A percentile compares a stretch with the other conserved stretches of the same genome.
Conservation (phyloP, 352 stramenopile genomes). For the Pythium aristosporum region DNA sequence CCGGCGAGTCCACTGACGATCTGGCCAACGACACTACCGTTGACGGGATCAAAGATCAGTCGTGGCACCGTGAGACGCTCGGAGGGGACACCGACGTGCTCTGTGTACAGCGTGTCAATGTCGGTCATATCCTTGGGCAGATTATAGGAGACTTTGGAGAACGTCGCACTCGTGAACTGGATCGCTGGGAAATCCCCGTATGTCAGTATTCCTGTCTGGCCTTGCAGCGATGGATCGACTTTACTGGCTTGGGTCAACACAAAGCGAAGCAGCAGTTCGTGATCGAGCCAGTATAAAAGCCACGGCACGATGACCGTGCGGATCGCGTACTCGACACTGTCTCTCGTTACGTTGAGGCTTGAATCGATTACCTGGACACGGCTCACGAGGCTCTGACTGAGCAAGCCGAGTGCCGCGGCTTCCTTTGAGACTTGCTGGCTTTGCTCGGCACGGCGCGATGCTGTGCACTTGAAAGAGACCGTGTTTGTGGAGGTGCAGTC, state of each 20-base stretch:
- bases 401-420: not conserved
- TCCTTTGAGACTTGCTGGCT: not conserved
- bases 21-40: not conserved
- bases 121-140: slow-evolving; percentile 13
- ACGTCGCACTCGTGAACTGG: slow-evolving; percentile 50
- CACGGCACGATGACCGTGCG: slow-evolving; percentile 34
- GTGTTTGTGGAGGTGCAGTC: slow-evolving; percentile 29
- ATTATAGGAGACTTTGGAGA: slow-evolving; percentile 33
- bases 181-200: slow-evolving; percentile 26
- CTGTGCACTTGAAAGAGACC: slow-evolving; percentile 9
- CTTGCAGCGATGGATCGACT: slow-evolving; percentile 4
- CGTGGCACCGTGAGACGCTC: slow-evolving; percentile 36
- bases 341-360: not conserved
- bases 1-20: slow-evolving; percentile 20
- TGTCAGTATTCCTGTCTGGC: not conserved
- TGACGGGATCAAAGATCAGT: slow-evolving; percentile 29
- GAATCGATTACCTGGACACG: not conserved
- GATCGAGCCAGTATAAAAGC: slow-evolving; percentile 42
- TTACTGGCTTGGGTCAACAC: slow-evolving; percentile 31
- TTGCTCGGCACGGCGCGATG: not conserved
- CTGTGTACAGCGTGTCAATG: slow-evolving; percentile 7
- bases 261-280: slow-evolving; percentile 36
- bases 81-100: slow-evolving; percentile 38
- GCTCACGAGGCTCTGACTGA: not conserved
- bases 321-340: slow-evolving; percentile 27